phyloP scores from a whole-genome alignment of 1,139 yeast species.

The Suhomyces guaymorum region DNA sequence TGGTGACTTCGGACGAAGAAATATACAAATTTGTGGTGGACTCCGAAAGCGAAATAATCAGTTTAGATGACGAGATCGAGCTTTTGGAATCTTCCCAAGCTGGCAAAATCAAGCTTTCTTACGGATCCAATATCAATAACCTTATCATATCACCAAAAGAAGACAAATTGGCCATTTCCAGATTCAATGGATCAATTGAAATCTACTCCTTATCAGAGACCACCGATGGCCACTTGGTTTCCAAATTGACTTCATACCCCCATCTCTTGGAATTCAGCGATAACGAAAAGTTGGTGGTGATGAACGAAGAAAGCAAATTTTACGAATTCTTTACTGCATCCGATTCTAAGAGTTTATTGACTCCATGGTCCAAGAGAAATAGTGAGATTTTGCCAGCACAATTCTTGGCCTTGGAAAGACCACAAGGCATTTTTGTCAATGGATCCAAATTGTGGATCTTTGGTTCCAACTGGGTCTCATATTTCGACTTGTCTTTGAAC shows the following conservation, averaged over 20 bases:
- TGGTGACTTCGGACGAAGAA: conserved; percentile 70
- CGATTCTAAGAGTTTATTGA: conserved; percentile 41
- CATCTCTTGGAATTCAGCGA: conserved; percentile 62
- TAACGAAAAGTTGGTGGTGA: conserved; percentile 55
- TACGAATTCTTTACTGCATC: conserved; percentile 54
- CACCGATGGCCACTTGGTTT: conserved; percentile 28
- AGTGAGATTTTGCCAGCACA: conserved; percentile 73
- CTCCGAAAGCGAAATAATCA: conserved; percentile 24
- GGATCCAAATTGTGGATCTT: conserved; percentile 65
- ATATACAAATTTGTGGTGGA: conserved; percentile 50
- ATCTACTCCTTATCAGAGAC: conserved; percentile 32
- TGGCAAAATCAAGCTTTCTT: conserved; percentile 26
- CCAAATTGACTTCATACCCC: conserved; percentile 59
- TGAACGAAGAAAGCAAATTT: conserved; percentile 73
- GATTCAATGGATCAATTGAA: conserved; percentile 69
- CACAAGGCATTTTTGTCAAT: conserved; percentile 67
- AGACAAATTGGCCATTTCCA: conserved; percentile 52
- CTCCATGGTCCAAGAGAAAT: conserved; percentile 80
- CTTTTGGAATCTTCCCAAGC: conserved; percentile 28
- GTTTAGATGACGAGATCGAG: conserved; percentile 44
- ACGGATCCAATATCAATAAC: conserved; percentile 50
- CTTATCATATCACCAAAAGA: conserved; percentile 50
- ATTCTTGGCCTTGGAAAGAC: conserved; percentile 58
- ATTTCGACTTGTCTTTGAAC: conserved; percentile 65
- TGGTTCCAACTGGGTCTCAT: conserved; percentile 85